Conservation (phyloP, 2,329 filamentous ascomycete species). For the Alternaria hordeiaustralica region DNA sequence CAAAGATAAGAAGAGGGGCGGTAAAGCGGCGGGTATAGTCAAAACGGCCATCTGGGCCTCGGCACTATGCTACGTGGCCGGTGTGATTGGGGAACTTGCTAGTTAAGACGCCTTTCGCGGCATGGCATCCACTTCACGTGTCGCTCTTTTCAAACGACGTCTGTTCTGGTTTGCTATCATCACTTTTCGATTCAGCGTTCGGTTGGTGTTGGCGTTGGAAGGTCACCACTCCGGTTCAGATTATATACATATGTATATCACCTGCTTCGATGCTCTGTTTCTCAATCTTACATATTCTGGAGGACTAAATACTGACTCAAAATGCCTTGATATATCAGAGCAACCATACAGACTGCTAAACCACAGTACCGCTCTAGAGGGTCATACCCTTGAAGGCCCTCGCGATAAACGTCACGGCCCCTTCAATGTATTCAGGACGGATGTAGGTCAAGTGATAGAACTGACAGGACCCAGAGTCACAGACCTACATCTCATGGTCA, state of each 20-base stretch:
- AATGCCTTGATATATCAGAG: not conserved
- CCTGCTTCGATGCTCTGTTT: not conserved
- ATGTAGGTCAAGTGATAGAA: constrained; percentile 5
- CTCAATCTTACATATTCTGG: not conserved
- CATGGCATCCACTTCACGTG: not conserved
- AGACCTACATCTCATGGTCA: not conserved
- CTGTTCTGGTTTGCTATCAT: not conserved
- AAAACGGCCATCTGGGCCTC: constrained; percentile 41
- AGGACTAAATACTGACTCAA: not conserved
- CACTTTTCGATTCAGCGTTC: not conserved
- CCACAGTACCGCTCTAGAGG: not conserved
- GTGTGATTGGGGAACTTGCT: constrained; percentile 38
- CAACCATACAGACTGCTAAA: not conserved
- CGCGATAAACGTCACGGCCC: not conserved
- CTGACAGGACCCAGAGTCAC: constrained; percentile 2
- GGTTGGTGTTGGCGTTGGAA: not conserved
- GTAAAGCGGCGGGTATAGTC: constrained; percentile 27
- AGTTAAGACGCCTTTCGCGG: not conserved
- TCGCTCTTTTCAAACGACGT: not conserved
- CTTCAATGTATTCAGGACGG: not conserved
- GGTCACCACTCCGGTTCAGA: not conserved
- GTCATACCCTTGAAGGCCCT: not conserved
- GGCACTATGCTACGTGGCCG: constrained; percentile 40
- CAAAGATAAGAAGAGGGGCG: constrained; percentile 13
- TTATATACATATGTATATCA: not conserved